These are phyloP conservation scores for Parasarocladium wereldwijsianum DNA, from an alignment of 2,329 filamentous ascomycete genomes.

Conservation along the genomic window DNA sequence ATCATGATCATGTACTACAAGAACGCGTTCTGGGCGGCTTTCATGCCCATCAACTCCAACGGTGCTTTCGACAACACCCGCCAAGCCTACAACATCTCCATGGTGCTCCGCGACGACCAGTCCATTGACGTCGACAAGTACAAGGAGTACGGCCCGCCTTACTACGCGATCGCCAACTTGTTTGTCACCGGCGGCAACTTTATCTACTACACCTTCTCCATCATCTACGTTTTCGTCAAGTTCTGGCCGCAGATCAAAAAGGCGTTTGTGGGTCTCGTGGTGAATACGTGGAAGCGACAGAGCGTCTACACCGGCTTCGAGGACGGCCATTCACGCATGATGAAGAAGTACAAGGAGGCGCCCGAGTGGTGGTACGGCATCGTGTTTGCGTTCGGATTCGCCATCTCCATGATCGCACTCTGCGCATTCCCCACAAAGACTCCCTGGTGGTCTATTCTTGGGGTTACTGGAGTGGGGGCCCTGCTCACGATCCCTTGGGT, in stretches of 20 bases:
- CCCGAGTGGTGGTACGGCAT: conserved; percentile 30
- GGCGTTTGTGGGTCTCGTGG: conserved; percentile 16
- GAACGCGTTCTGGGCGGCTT: conserved; percentile 27
- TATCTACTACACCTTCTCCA: conserved; percentile 17
- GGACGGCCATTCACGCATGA: conserved; percentile 26
- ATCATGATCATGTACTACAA: conserved; percentile 27
- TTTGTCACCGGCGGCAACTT: conserved; percentile 17
- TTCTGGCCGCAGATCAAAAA: conserved; percentile 18
- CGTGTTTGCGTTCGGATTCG: conserved; percentile 7
- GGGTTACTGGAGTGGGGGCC: conserved; percentile 28
- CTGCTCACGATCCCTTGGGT: conserved; percentile 30
- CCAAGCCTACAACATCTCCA: conserved; percentile 22
- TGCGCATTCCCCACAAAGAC: conserved; percentile 8
- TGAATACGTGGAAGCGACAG: conserved; percentile 9
- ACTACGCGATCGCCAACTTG: conserved; percentile 16
- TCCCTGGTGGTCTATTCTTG: conserved; percentile 33
- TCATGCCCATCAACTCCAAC: conserved; percentile 32
- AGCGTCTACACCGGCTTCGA: conserved; percentile 26
- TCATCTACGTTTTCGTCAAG: conserved; percentile 21
- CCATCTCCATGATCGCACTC: conserved; percentile 12
- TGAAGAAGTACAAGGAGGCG: conserved; percentile 28
- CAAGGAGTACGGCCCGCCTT: conserved; percentile 18
- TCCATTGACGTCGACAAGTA: conserved; percentile 20
- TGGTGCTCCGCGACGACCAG: conserved; percentile 24
- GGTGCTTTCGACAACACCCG: conserved; percentile 29